These are phyloP conservation scores for Heterobasidion annosum DNA, from an alignment of 1,284 basidiomycete species.

Conservation along the genomic window DNA sequence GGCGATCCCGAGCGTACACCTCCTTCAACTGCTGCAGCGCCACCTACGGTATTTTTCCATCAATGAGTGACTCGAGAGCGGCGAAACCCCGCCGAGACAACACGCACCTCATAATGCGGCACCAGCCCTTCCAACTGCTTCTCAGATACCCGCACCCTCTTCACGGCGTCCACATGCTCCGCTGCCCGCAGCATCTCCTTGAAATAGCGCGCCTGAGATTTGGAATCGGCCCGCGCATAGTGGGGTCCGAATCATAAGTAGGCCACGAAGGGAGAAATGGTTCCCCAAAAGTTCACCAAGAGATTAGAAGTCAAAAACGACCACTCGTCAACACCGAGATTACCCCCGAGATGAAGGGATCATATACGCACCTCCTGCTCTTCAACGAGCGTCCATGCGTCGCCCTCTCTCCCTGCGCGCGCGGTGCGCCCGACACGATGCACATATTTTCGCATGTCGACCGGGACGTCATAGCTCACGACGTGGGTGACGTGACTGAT, in stretches of 20 bases:
- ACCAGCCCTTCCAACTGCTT: conserved; percentile 50
- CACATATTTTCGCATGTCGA: conserved; percentile 98
- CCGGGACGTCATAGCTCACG: conserved; percentile 88
- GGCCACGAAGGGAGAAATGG: too few relatives aligned
- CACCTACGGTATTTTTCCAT: conserved; percentile 15
- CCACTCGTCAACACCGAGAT: background rate
- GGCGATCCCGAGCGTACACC: conserved; percentile 19
- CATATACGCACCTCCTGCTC: conserved; percentile 72
- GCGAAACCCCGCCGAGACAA: background rate
- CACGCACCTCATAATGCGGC: conserved; percentile 57
- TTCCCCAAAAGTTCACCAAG: background rate
- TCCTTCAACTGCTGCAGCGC: conserved; percentile 28
- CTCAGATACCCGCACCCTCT: conserved; percentile 62
- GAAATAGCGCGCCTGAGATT: conserved; percentile 71
- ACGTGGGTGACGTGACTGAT: conserved; percentile 89
- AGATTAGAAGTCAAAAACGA: too few relatives aligned
- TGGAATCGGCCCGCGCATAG: background rate
- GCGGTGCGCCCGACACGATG: conserved; percentile 95
- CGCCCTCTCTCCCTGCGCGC: conserved; percentile 78
- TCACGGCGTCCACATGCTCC: conserved; percentile 67
- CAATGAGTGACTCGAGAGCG: background rate
- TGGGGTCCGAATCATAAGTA: background rate
- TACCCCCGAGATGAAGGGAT: background rate
- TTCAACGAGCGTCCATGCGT: conserved; percentile 93
- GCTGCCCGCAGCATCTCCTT: conserved; percentile 78